Evolutionary conservation across 176 grass and related monocot species (phyloP).

Genomic region (Hyparrhenia diplandra): DNA sequence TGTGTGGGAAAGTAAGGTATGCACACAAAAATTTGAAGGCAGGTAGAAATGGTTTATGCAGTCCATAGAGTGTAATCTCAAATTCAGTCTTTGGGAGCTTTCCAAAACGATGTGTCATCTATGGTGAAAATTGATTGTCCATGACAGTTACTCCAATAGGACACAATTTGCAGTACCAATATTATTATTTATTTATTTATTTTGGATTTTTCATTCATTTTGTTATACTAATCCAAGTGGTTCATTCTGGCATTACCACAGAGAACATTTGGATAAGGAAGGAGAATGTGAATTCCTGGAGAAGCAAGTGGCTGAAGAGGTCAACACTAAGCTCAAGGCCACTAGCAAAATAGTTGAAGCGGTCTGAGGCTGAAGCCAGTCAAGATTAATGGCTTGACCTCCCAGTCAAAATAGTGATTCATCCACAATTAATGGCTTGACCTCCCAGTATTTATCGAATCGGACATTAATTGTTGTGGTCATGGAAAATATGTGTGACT

Average conservation of each 20-base stretch:
- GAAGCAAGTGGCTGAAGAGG: slow-evolving; percentile 35
- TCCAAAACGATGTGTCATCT: neutral
- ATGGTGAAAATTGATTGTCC: neutral
- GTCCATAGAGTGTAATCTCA: neutral
- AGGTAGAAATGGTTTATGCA: neutral
- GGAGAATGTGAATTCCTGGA: slow-evolving; percentile 48
- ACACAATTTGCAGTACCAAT: no score
- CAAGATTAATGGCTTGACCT: no score
- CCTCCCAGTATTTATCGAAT: neutral
- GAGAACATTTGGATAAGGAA: slow-evolving; percentile 70
- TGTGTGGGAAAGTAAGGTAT: slow-evolving; percentile 83
- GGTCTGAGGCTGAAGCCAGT: slow-evolving; percentile 10
- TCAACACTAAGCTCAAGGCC: neutral
- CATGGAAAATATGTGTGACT: neutral
- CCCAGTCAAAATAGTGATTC: neutral
- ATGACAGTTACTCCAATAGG: neutral
- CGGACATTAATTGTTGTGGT: neutral
- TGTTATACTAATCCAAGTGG: neutral
- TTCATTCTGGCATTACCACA: slow-evolving; percentile 10
- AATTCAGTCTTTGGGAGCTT: neutral
- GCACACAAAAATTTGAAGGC: neutral
- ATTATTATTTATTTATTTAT: no score
- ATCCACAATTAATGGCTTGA: neutral
- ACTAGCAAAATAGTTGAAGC: slow-evolving; percentile 14
- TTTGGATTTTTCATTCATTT: slow-evolving; percentile 6